phyloP scores from a whole-genome alignment of 495 filamentous ascomycete species.

The Massariosphaeria phaeospora region DNA sequence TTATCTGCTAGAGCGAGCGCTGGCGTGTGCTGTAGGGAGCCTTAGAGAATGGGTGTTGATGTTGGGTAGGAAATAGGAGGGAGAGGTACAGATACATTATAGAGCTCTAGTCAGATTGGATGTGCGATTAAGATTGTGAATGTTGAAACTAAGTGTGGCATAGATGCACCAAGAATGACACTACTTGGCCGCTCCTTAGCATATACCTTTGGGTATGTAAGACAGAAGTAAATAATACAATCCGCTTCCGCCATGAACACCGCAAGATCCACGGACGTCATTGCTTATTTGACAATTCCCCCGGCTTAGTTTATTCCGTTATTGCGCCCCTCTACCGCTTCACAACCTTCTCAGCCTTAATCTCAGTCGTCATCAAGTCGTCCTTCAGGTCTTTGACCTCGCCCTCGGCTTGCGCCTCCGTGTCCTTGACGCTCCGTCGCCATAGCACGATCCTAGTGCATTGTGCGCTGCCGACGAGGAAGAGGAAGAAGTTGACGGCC shows the following conservation, averaged over 20 bases:
- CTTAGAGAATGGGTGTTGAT: too few species aligned
- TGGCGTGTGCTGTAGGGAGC: too few species aligned
- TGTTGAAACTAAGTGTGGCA: too few species aligned
- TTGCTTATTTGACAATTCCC: neutral
- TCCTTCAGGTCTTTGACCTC: conserved; percentile 46
- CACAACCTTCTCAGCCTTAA: conserved; percentile 36
- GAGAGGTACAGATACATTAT: too few species aligned
- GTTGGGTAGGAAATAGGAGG: too few species aligned
- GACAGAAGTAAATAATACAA: neutral
- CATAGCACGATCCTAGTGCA: conserved; percentile 68
- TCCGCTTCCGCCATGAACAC: neutral
- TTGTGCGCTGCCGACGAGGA: conserved; percentile 77
- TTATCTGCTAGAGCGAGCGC: too few species aligned
- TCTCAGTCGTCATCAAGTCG: conserved; percentile 41
- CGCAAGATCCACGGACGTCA: neutral
- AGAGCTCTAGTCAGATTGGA: too few species aligned
- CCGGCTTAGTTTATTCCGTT: neutral
- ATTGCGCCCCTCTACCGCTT: conserved; percentile 9
- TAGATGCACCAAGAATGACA: too few species aligned
- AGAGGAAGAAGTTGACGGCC: conserved; percentile 97
- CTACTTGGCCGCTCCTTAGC: too few species aligned
- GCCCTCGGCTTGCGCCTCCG: conserved; percentile 50
- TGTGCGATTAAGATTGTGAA: too few species aligned
- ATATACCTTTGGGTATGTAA: neutral
- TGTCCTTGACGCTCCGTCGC: conserved; percentile 55